Conservation (phyloP, 345 rosid species). For the Iberis pinnata region DNA sequence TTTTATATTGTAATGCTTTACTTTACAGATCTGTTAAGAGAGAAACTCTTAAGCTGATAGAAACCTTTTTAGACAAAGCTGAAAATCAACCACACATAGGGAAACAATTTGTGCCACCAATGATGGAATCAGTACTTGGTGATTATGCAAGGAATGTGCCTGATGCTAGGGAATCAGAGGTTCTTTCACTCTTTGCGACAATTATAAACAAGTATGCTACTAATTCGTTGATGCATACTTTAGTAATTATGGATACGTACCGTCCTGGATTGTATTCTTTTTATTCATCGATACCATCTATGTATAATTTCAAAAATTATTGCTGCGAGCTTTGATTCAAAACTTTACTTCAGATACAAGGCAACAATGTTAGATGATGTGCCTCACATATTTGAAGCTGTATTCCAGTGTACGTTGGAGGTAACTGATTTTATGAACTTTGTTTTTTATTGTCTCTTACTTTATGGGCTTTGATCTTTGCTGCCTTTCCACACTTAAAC, state of each 20-base stretch:
- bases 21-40: constrained; percentile 86
- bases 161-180: constrained; percentile 99
- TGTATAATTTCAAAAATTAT: constrained; percentile 49
- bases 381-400: constrained; percentile 95
- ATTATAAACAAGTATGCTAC: constrained; percentile 86
- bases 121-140: constrained; percentile 98
- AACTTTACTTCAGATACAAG: constrained; percentile 56
- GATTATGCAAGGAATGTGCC: constrained; percentile 97
- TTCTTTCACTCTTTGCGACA: constrained; percentile 89
- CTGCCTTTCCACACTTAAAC: not conserved
- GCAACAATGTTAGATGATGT: constrained; percentile 94
- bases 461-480: not conserved
- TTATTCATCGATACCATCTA: constrained; percentile 1
- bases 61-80: constrained; percentile 99
- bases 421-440: constrained; percentile 30
- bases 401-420: constrained; percentile 98
- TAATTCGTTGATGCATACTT: not conserved
- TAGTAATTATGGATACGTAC: not conserved
- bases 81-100: constrained; percentile 97
- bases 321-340: constrained; percentile 1
- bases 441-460: not conserved
- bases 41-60: constrained; percentile 94
- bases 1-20: constrained; percentile 8
- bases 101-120: constrained; percentile 96
- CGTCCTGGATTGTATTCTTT: not conserved